Evolutionary conservation across 1,139 yeast species (phyloP).

Genomic region (Candida labiduridarum): DNA sequence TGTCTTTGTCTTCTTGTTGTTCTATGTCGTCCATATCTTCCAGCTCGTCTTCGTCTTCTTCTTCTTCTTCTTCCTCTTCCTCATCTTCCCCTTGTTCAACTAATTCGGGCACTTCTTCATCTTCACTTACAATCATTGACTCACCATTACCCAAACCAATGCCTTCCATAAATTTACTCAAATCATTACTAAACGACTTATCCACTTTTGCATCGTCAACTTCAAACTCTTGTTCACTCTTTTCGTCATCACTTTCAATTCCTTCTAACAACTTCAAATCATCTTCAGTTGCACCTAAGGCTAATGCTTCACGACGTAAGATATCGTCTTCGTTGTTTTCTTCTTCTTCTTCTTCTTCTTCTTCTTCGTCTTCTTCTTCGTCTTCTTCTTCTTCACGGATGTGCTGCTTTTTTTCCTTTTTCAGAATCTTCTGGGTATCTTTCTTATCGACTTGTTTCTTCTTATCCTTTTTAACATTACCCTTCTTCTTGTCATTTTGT

Average conservation of each 20-base stretch:
- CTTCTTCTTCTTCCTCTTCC: constrained; percentile 27
- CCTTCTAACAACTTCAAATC: constrained; percentile 58
- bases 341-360: not conserved
- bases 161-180: constrained; percentile 65
- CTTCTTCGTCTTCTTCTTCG: constrained; percentile 3
- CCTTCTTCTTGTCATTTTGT: constrained; percentile 19
- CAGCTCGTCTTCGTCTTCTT: constrained; percentile 26
- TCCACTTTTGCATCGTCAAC: constrained; percentile 44
- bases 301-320: constrained; percentile 68
- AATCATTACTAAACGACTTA: constrained; percentile 54
- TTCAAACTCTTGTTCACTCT: constrained; percentile 64
- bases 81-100: constrained; percentile 30
- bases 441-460: constrained; percentile 15
- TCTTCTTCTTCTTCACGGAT: constrained; percentile 1
- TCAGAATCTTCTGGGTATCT: constrained; percentile 16
- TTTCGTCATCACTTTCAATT: constrained; percentile 48
- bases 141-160: constrained; percentile 60
- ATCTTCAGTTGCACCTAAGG: constrained; percentile 68
- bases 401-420: constrained; percentile 15
- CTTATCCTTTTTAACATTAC: constrained; percentile 23
- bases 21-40: constrained; percentile 21
- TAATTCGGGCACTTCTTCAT: constrained; percentile 32
- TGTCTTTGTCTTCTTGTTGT: constrained; percentile 21
- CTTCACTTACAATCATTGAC: constrained; percentile 36
- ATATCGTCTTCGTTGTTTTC: constrained; percentile 31